A percentile compares a stretch with the other conserved stretches of the same genome.
Conservation (phyloP, 805 yeast species). For the Saccharomycopsis guyanensis region DNA sequence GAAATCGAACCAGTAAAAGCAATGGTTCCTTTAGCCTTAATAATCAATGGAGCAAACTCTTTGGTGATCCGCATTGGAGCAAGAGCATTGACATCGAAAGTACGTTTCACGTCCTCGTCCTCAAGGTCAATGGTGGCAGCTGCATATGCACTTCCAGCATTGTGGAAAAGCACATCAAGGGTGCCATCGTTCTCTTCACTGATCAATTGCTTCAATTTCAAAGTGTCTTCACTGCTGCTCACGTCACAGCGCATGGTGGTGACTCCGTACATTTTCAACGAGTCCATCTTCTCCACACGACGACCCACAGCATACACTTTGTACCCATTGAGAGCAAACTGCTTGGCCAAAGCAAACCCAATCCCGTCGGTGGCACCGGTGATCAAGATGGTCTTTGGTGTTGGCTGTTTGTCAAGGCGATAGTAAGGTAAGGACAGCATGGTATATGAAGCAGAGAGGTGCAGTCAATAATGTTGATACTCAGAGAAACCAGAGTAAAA, state of each 20-base stretch:
- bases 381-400: slow-evolving; percentile 46
- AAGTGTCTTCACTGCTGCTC: slow-evolving; percentile 27
- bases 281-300: slow-evolving; percentile 27
- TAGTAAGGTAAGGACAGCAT: not conserved
- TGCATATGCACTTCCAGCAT: slow-evolving; percentile 30
- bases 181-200: too few species aligned
- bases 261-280: slow-evolving; percentile 24
- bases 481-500: too few species aligned
- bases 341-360: slow-evolving; percentile 41
- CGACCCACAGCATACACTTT: slow-evolving; percentile 33
- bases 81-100: too few species aligned
- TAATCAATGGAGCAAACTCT: too few species aligned
- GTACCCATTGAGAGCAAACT: slow-evolving; percentile 35
- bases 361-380: slow-evolving; percentile 59
- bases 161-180: slow-evolving; percentile 33
- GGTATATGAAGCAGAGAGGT: not conserved
- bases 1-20: too few species aligned
- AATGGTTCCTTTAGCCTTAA: too few species aligned
- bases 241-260: slow-evolving; percentile 32
- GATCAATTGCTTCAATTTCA: slow-evolving; percentile 26
- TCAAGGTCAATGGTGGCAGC: slow-evolving; percentile 30
- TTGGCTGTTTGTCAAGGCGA: too few species aligned
- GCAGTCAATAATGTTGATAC: not conserved
- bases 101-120: slow-evolving; percentile 24
- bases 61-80: too few species aligned